phyloP scores from a whole-genome alignment of 2,329 filamentous ascomycete species.

The Fusarium sp. region DNA sequence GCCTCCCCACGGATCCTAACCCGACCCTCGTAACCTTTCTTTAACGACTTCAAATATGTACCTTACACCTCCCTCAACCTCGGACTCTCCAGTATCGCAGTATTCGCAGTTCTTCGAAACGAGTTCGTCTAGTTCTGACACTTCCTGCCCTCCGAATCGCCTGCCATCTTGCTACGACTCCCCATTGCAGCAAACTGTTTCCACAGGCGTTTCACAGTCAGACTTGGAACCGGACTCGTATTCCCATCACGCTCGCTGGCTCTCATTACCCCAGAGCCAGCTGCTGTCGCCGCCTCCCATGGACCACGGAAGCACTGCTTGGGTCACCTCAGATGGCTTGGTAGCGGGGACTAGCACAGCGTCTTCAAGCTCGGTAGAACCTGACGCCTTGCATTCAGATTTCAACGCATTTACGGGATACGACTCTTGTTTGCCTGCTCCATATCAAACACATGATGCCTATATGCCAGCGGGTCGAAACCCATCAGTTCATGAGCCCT shows the following conservation, averaged over 20 bases:
- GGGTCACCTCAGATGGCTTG: slow-evolving; percentile 57
- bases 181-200: slow-evolving; percentile 56
- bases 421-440: slow-evolving; percentile 54
- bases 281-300: slow-evolving; percentile 52
- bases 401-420: slow-evolving; percentile 66
- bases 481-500: slow-evolving; percentile 36
- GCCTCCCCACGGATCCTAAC: slow-evolving; percentile 46
- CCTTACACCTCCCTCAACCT: slow-evolving; percentile 62
- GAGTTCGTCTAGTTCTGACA: slow-evolving; percentile 51
- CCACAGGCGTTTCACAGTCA: slow-evolving; percentile 59
- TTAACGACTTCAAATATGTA: slow-evolving; percentile 58
- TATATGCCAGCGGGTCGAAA: slow-evolving; percentile 57
- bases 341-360: slow-evolving; percentile 51
- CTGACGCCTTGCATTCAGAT: slow-evolving; percentile 62
- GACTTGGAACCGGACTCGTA: slow-evolving; percentile 56
- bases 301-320: slow-evolving; percentile 56
- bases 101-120: slow-evolving; percentile 43
- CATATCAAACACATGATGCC: slow-evolving; percentile 60
- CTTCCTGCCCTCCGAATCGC: slow-evolving; percentile 48
- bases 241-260: slow-evolving; percentile 56
- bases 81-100: slow-evolving; percentile 56
- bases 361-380: slow-evolving; percentile 57
- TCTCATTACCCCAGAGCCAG: slow-evolving; percentile 32
- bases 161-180: slow-evolving; percentile 61
- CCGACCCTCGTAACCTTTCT: slow-evolving; percentile 43